Conservation (phyloP, 352 stramenopile species). For the Phytophthora uliginosa region DNA sequence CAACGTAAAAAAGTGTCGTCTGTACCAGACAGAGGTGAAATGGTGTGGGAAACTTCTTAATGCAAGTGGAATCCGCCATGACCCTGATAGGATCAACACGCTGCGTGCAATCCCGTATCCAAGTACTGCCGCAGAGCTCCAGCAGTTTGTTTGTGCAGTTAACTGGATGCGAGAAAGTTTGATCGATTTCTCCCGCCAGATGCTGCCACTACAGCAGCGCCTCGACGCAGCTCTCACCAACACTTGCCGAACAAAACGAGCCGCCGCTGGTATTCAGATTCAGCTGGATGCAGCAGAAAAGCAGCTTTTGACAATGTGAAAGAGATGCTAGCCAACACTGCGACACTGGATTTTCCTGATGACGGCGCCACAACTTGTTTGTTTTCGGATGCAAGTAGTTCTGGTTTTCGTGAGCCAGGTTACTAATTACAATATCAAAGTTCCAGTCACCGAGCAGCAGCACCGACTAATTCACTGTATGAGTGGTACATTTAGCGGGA, state of each 20-base stretch:
- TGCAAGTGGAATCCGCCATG: neutral
- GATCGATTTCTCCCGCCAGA: neutral
- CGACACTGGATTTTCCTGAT: conserved; percentile 10
- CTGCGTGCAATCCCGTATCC: neutral
- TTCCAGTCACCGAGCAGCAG: neutral
- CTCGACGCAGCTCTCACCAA: neutral
- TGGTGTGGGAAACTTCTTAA: conserved; percentile 25
- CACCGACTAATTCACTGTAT: neutral
- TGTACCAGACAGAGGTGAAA: conserved; percentile 27
- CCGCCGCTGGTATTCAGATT: neutral
- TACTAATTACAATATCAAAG: neutral
- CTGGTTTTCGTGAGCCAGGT: conserved; percentile 1
- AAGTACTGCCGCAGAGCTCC: neutral
- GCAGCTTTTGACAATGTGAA: neutral
- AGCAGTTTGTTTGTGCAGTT: conserved; percentile 8
- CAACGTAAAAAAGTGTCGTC: conserved; percentile 25
- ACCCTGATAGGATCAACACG: neutral
- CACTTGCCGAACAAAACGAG: conserved; percentile 1
- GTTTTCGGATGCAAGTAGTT: neutral
- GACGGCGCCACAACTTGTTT: conserved; percentile 10
- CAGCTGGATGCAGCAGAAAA: neutral
- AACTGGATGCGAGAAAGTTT: conserved; percentile 11
- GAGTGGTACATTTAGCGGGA: neutral
- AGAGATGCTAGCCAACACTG: neutral
- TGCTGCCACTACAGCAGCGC: neutral